Conservation (phyloP, 768 basidiomycete species). For the Tylopilus felleus region DNA sequence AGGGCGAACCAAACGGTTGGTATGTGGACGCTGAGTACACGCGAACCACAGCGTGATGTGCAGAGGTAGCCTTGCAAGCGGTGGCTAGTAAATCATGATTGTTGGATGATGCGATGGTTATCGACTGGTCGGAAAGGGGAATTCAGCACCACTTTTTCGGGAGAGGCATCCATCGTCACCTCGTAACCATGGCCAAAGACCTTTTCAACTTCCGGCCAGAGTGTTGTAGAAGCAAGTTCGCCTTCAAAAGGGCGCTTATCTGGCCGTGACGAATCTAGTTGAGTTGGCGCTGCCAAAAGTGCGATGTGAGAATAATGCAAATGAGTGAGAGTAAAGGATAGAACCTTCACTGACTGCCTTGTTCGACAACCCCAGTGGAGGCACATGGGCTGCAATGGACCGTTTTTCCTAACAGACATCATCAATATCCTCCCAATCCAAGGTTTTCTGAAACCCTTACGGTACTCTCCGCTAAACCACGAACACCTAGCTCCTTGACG, state of each 20-base stretch:
- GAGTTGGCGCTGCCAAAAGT: constrained; percentile 14
- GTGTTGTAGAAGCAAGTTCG: constrained; percentile 78
- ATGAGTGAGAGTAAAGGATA: neutral
- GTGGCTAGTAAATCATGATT: constrained; percentile 73
- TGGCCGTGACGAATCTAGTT: constrained; percentile 11
- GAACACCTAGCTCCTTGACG: constrained; percentile 49
- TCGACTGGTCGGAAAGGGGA: constrained; percentile 49
- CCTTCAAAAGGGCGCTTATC: constrained; percentile 77
- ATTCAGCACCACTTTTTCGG: neutral
- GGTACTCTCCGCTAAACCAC: constrained; percentile 46
- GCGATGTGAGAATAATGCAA: neutral
- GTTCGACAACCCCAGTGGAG: constrained; percentile 92
- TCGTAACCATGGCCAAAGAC: constrained; percentile 98
- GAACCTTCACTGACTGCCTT: constrained; percentile 77
- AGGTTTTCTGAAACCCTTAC: constrained; percentile 32
- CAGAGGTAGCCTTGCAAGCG: constrained; percentile 82
- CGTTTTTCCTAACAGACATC: constrained; percentile 45
- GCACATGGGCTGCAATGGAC: constrained; percentile 82
- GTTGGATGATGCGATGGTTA: constrained; percentile 74
- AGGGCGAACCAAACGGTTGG: constrained; percentile 65
- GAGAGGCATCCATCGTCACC: constrained; percentile 37
- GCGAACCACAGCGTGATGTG: constrained; percentile 88
- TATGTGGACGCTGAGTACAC: constrained; percentile 73
- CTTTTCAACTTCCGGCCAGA: constrained; percentile 98
- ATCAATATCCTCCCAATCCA: neutral